Base-by-base conservation (phyloP, 2,329 filamentous ascomycete genomes). In the Rhynchosporium graminicola region DNA sequence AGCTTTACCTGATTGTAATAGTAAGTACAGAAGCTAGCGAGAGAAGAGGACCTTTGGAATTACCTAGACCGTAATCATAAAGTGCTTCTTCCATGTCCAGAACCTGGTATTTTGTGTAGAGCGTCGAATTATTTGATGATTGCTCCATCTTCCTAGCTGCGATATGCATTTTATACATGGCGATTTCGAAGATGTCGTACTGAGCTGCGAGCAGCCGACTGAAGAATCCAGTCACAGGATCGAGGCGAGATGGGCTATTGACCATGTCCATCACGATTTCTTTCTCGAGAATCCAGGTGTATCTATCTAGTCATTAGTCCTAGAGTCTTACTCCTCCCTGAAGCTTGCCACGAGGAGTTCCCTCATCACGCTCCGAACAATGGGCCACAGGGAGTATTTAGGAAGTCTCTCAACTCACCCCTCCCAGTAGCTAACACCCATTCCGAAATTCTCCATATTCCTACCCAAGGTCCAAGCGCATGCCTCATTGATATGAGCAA, bases 391-490 rank as follows among this genome's bases (percentile, higher is more conserved):
- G 12, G 40, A 43, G 8, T 12, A 43, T 4, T 43, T 4, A n/a
- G 40, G 13, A 43, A 43, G 10, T 12, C 36, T 43, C 15, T 36
- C 33, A 36, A 20, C 42, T 31, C 31, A 45, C 54, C 54, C 28
- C 40, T 57, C 26, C 54, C 54, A 46, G 33, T 33, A 57, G 33
- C 42, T 46, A 20, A 57, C 13, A 12, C 40, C 12, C 42, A 28
- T 43, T 29, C 54, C 54, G 9, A 57, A 57, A 36, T 42, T 57
- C 54, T 57, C 28, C 54, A 56, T 56, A n/a, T 38, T 57, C 26
- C 42, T 26, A 4, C 40, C 54, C 4, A 57, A 29, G 10, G 38
- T 38, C 9, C 43, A 10, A 3, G 54, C 54, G 13, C 54, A 43
- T 13, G 13, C 40, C 54, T 57, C 28, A 45, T 57, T 57, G 8